Evolutionary conservation across 2,329 filamentous ascomycete species (phyloP).

Genomic region (Neonectria hederae): DNA sequence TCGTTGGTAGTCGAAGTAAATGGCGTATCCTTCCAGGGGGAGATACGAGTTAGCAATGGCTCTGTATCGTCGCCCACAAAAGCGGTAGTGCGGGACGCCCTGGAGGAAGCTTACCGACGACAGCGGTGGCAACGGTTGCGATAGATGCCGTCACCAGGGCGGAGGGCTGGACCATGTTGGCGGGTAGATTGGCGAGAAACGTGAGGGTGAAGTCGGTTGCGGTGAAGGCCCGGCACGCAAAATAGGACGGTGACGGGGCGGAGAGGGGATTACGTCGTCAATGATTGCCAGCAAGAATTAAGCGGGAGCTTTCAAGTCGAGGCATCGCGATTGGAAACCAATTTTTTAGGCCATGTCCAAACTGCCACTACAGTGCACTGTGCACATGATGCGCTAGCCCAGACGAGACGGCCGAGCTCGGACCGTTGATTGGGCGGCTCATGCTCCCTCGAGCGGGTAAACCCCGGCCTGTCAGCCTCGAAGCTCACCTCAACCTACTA

Average conservation of each 20-base stretch:
- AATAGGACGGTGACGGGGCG: constrained; percentile 17
- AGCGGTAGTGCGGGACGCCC: constrained; percentile 4
- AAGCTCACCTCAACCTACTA: too few relatives aligned
- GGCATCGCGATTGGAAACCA: constrained; percentile 41
- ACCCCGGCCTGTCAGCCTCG: constrained; percentile 24
- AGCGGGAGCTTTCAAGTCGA: constrained; percentile 39
- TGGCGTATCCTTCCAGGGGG: constrained; percentile 64
- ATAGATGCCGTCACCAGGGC: constrained; percentile 69
- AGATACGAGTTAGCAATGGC: constrained; percentile 29
- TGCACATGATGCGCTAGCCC: constrained; percentile 40
- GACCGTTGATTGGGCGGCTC: constrained; percentile 30
- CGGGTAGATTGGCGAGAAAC: constrained; percentile 29
- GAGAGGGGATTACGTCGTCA: constrained; percentile 34
- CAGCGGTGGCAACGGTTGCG: constrained; percentile 67
- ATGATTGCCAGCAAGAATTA: constrained; percentile 30
- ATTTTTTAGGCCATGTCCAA: constrained; percentile 40
- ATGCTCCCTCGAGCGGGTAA: constrained; percentile 17
- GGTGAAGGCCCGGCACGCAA: constrained; percentile 19
- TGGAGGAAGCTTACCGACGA: constrained; percentile 61
- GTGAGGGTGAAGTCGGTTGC: constrained; percentile 19
- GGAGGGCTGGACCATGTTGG: constrained; percentile 59
- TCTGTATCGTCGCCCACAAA: background rate
- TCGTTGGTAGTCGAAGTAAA: constrained; percentile 75
- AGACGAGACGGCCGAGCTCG: constrained; percentile 17
- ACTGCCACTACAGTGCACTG: constrained; percentile 11